These are phyloP conservation scores for Exophiala phaeomuriformis DNA, from an alignment of 2,329 filamentous ascomycete genomes.

Conservation along the genomic window DNA sequence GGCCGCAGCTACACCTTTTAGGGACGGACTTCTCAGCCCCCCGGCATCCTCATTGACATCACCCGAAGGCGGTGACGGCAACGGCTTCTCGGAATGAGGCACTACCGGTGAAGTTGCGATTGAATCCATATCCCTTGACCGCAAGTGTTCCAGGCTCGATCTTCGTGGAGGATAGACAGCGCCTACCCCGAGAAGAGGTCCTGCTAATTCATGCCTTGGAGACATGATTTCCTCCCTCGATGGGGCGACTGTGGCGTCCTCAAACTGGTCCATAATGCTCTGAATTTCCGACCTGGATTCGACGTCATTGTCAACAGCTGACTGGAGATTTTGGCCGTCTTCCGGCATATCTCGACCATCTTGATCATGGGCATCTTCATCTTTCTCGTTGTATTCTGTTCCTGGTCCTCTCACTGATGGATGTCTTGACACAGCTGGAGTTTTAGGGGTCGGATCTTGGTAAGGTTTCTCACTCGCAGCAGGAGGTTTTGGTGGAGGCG, in stretches of 20 bases:
- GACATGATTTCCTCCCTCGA: constrained; percentile 85
- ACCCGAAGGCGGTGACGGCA: constrained; percentile 26
- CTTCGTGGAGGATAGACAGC: constrained; percentile 70
- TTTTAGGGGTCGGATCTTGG: constrained; percentile 44
- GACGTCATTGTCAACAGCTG: constrained; percentile 44
- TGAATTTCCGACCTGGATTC: constrained; percentile 81
- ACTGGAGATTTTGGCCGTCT: constrained; percentile 40
- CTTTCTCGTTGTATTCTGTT: constrained; percentile 24
- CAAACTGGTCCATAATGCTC: constrained; percentile 95
- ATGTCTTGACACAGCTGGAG: constrained; percentile 36
- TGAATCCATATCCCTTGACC: constrained; percentile 34
- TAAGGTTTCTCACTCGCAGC: constrained; percentile 48
- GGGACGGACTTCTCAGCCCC: constrained; percentile 27
- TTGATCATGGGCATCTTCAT: constrained; percentile 13
- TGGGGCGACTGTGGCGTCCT: constrained; percentile 63
- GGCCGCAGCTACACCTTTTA: constrained; percentile 21
- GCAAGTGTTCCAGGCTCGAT: constrained; percentile 73
- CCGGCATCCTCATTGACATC: constrained; percentile 28
- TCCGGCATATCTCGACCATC: constrained; percentile 47
- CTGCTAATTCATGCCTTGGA: constrained; percentile 73
- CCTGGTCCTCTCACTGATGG: constrained; percentile 27
- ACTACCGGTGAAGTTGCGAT: constrained; percentile 24
- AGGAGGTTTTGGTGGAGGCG: constrained; percentile 38
- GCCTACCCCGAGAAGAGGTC: constrained; percentile 62
- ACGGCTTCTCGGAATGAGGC: constrained; percentile 21